Evolutionary conservation across 169 alveolate species (phyloP), one percentile per base, ranked within the genome.

Genomic region (Sarcocystis neurona): DNA sequence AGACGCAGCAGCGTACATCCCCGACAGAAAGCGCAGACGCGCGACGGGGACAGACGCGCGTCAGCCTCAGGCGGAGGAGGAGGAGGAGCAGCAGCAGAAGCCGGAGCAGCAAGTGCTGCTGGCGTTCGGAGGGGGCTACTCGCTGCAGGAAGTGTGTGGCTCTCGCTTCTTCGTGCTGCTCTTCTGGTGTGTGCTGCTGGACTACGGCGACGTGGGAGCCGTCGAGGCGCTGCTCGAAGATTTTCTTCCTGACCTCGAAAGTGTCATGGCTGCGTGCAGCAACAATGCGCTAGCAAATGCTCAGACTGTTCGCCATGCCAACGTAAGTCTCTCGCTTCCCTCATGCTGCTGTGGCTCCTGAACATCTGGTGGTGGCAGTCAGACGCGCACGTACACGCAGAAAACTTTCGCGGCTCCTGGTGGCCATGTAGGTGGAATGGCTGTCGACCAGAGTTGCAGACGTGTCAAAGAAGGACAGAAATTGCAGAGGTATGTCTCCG

Each of bases 141-240:
- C 82, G 34, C 5, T 39, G 20, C 53, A 53, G 32, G 82, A 72
- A 43, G 30, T 84, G 50, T 60, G 89, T 20, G 80, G 85, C 53
- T 3, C 70, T 2, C 48, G 89, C 12, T 43, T 84, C 34, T 37
- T 84, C 44, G 66, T 84, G 30, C 66, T 84, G 41, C 34, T 70
- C 44, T 84, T 60, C 74, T 37, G 41, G 4, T 48, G 60, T 3
- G 66, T 43, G 44, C 5, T 63, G 43, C 18, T 46, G 20, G 85
- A 84, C 46, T 84, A 60, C 53, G 85, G 85, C 3, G 84, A 32
- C 1, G 89, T 84, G 46, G 89, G 85, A 43, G 84, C 86, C 48
- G 89, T 84, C 3, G 89, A 63, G 34, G 89, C 89, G 1, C 41
- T 60, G 46, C 34, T 84, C 18, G 70, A 60, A 30, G 89, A 84